These are phyloP conservation scores for Globisporangium cystogenes DNA, from an alignment of 352 stramenopile genomes.

Conservation along the genomic window DNA sequence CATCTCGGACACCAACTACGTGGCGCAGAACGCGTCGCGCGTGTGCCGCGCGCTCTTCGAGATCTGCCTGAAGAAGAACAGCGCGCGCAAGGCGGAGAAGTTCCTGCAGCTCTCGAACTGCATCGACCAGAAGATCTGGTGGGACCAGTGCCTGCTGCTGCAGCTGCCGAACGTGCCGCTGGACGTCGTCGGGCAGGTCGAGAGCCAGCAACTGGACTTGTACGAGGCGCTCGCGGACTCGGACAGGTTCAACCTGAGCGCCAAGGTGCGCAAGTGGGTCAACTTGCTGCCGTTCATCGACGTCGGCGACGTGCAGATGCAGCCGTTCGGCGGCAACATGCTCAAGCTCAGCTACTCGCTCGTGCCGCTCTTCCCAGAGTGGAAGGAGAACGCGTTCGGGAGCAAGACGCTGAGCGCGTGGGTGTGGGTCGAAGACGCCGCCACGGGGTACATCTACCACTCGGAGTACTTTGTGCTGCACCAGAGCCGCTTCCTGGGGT, in stretches of 20 bases:
- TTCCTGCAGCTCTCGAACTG: conserved; percentile 96
- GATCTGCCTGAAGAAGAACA: conserved; percentile 93
- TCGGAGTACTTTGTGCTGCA: conserved; percentile 88
- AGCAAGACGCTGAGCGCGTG: conserved; percentile 86
- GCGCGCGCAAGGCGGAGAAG: conserved; percentile 82
- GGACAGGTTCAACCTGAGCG: conserved; percentile 29
- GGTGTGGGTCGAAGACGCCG: conserved; percentile 97
- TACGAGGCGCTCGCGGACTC: conserved; percentile 50
- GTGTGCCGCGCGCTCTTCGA: conserved; percentile 98
- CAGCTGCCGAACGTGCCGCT: conserved; percentile 89
- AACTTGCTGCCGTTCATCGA: conserved; percentile 64
- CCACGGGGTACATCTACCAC: conserved; percentile 92
- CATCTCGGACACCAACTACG: conserved; percentile 99
- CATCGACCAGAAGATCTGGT: conserved; percentile 98
- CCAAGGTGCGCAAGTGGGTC: conserved; percentile 70
- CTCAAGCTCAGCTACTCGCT: conserved; percentile 88
- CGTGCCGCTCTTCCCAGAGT: conserved; percentile 58
- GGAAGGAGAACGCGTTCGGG: conserved; percentile 53
- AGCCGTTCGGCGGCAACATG: conserved; percentile 96
- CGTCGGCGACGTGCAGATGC: conserved; percentile 66
- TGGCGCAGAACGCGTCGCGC: conserved; percentile 97
- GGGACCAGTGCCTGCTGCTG: conserved; percentile 92
- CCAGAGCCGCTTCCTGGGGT: conserved; percentile 65
- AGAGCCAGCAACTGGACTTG: conserved; percentile 64
- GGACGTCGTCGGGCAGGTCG: conserved; percentile 85